phyloP scores from a whole-genome alignment of 2,329 filamentous ascomycete species.

The Fusarium poae region DNA sequence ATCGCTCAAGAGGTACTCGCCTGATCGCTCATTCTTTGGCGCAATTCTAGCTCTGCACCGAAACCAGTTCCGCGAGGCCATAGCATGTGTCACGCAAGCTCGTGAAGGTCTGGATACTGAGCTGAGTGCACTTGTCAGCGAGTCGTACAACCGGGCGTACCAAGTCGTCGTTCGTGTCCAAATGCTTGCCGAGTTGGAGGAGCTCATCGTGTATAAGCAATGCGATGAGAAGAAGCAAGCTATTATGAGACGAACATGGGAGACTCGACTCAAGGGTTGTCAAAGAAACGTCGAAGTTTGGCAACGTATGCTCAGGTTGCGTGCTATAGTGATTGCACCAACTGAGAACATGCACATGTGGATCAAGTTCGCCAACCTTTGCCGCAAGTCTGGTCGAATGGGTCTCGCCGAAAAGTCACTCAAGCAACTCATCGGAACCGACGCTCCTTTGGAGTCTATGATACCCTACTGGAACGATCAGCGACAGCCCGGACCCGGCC shows the following conservation, averaged over 20 bases:
- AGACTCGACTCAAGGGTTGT: constrained; percentile 91
- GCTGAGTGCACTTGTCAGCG: constrained; percentile 93
- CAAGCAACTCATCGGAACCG: constrained; percentile 85
- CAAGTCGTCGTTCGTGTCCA: constrained; percentile 98
- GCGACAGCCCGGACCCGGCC: constrained; percentile 39
- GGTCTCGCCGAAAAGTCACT: constrained; percentile 95
- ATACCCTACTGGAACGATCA: constrained; percentile 69
- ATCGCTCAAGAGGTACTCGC: constrained; percentile 93
- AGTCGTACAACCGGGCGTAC: constrained; percentile 98
- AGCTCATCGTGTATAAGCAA: constrained; percentile 98
- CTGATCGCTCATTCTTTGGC: constrained; percentile 96
- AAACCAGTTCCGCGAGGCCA: constrained; percentile 93
- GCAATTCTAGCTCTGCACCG: constrained; percentile 95
- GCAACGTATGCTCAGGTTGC: constrained; percentile 97
- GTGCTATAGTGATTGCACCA: constrained; percentile 90
- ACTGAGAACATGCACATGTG: constrained; percentile 98
- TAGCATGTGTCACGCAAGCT: constrained; percentile 89
- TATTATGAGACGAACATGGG: constrained; percentile 94
- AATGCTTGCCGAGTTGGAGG: constrained; percentile 98
- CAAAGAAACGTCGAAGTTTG: constrained; percentile 98
- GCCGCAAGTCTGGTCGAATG: constrained; percentile 94
- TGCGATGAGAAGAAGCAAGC: constrained; percentile 89
- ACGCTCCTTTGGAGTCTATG: constrained; percentile 71
- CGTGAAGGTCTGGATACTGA: constrained; percentile 95
- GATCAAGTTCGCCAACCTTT: constrained; percentile 99